Evolutionary conservation across 75 land plant species (phyloP).

Genomic region (Selaginella moellendorffii): DNA sequence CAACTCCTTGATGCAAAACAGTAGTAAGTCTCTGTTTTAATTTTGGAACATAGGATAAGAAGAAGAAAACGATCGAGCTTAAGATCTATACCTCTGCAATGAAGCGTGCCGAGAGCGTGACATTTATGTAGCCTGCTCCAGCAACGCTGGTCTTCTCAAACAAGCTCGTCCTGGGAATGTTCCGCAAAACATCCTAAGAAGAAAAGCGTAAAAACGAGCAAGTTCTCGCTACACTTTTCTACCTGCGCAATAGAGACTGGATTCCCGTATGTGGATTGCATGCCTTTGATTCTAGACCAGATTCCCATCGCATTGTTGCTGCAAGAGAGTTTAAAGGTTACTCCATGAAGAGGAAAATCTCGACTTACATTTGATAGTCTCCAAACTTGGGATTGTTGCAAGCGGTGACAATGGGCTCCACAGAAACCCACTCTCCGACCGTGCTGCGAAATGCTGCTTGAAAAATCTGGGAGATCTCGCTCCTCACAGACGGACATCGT

Average conservation of each 20-base stretch:
- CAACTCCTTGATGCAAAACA: constrained; percentile 57
- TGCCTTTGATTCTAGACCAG: constrained; percentile 59
- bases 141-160: constrained; percentile 62
- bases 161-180: constrained; percentile 57
- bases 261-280: constrained; percentile 32
- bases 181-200: constrained; percentile 11
- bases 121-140: constrained; percentile 81
- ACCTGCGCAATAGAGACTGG: constrained; percentile 75
- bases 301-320: constrained; percentile 91
- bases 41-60: constrained; percentile 22
- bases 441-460: no score
- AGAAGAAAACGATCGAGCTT: constrained; percentile 10
- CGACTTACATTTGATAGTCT: no score
- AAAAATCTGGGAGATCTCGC: no score
- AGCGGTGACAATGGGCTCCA: no score
- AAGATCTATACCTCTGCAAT: no score
- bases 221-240: background rate
- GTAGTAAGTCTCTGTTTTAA: constrained; percentile 58
- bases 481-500: no score
- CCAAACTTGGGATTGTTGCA: no score
- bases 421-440: no score
- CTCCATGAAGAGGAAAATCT: no score
- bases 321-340: no score
- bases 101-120: constrained; percentile 49
- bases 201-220: no score